Evolutionary conservation across 176 grass and related monocot genomes (phyloP).

Genomic region (sorghum (Sorghum bicolor)): Sorghum_bicolor_NCBIv3 NC_012873.2:6798001-6798500

Average conservation of each 20-base stretch:
- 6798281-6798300: background rate
- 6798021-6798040: background rate
- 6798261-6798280: background rate
- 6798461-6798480: background rate
- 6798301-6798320: background rate
- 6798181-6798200: no score
- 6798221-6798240: no score
- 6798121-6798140: no score
- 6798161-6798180: no score
- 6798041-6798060: no score
- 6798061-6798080: background rate
- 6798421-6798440: no score
- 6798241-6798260: no score
- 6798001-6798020: background rate
- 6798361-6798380: constrained; percentile 60
- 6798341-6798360: background rate
- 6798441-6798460: background rate
- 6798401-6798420: background rate
- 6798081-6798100: no score
- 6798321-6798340: background rate
- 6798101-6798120: no score
- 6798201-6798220: no score
- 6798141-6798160: no score
- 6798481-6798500: background rate
- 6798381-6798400: constrained; percentile 8